Base-by-base conservation (phyloP, 306 rosid species). In the Potentilla sterilis region DNA sequence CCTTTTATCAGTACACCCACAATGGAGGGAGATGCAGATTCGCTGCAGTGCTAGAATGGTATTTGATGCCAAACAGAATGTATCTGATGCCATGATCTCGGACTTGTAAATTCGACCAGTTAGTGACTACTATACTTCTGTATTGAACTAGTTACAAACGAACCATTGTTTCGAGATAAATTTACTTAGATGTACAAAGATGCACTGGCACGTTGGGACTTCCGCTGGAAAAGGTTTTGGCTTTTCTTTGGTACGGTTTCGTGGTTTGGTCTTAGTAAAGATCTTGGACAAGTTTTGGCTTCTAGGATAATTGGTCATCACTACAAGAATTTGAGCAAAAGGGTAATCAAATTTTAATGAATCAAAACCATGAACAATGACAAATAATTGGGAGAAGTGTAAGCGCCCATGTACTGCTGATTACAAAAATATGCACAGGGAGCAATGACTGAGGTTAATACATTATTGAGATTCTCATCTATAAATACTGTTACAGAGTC, bases 371-470 rank as follows among this genome's bases (percentile, higher is more conserved):
- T 14, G 47, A 74, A 34, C 9, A 62, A 19, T 32, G 70, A 43
- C 70, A 28, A 43, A 66, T 28, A 5, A 62, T 35, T 18, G 38
- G 35, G 18, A 14, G 8, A 6, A 37, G 55, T 24, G 52, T 14
- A 49, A 57, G 16, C 47, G n/a, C 51, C 68, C 57, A 15, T 40
- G 46, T 66, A 24, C 66, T 40, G 54, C 40, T 49, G 52, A 34
- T 44, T 49, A 78, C 72, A 78, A 75, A 21, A 68, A 62, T 44
- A 70, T 57, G 84, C 72, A 51, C 52, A 37, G 43, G 38, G 40
- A 48, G 49, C 18, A 51, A 37, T 34, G 75, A n/a, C 70, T 49
- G 51, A 41, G 71, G 41, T 57, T 77, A 24, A 43, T 28, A 24
- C 21, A 44, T n/a, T 67, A 58, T 40, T 38, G 24, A 43, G 64